Conservation (phyloP, 2,329 filamentous ascomycete genomes). For the Diplodia intermedia region DNA sequence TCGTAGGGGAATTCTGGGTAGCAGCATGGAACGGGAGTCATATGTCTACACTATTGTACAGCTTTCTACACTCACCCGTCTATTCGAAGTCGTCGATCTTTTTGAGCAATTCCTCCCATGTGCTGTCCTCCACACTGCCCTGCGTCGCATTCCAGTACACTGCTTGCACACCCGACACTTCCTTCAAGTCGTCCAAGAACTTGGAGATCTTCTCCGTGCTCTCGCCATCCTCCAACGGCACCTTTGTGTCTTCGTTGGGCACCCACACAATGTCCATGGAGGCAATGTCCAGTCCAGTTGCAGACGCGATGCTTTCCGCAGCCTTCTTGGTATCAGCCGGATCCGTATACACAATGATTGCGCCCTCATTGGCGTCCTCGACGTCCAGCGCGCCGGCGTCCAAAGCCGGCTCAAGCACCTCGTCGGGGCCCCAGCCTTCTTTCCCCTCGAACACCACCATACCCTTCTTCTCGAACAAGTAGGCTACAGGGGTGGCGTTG, state of each 20-base stretch:
- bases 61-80: constrained; percentile 21
- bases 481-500: constrained; percentile 74
- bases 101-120: constrained; percentile 49
- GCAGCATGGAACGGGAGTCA: constrained; percentile 23
- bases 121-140: constrained; percentile 47
- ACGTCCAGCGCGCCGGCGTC: constrained; percentile 83
- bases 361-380: constrained; percentile 70
- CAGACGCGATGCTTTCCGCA: constrained; percentile 67
- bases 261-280: constrained; percentile 85
- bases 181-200: constrained; percentile 67
- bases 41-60: constrained; percentile 24
- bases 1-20: background rate
- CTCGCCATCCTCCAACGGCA: constrained; percentile 65
- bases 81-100: constrained; percentile 39
- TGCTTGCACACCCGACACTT: constrained; percentile 75
- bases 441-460: constrained; percentile 72
- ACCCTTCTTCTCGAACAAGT: constrained; percentile 84
- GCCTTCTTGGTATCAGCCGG: constrained; percentile 69
- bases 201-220: constrained; percentile 64
- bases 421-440: constrained; percentile 61
- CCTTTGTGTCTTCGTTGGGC: constrained; percentile 79
- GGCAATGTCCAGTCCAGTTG: constrained; percentile 70
- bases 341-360: constrained; percentile 74
- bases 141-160: constrained; percentile 73
- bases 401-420: constrained; percentile 79